Percentiles rank a stretch among this genome's conserved stretches.
These are phyloP conservation scores for Emmonsia crescens DNA, from an alignment of 2,329 filamentous ascomycete species.

Conservation along the genomic window DNA sequence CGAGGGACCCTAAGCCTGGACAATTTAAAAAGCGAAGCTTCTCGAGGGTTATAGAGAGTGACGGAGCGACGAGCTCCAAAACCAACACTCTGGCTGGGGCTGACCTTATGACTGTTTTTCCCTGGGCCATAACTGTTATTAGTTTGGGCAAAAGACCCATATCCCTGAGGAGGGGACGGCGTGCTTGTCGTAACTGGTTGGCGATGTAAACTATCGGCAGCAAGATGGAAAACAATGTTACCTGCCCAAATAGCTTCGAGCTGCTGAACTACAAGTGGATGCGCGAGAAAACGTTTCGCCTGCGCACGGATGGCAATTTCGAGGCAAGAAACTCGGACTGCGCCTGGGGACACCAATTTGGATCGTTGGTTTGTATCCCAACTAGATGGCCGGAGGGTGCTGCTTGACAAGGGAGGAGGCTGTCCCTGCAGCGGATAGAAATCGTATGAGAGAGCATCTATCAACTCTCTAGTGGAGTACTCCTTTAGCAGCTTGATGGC, in stretches of 20 bases:
- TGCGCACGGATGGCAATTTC: slow-evolving; percentile 89
- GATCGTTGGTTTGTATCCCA: slow-evolving; percentile 27
- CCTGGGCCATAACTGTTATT: neutral
- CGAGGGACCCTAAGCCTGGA: slow-evolving; percentile 82
- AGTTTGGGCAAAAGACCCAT: slow-evolving; percentile 17
- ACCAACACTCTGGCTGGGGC: slow-evolving; percentile 13
- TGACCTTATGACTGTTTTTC: neutral
- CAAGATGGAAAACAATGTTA: slow-evolving; percentile 86
- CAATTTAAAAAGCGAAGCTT: slow-evolving; percentile 84
- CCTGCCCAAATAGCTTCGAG: slow-evolving; percentile 97
- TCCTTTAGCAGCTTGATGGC: slow-evolving; percentile 85
- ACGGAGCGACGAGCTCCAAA: slow-evolving; percentile 53
- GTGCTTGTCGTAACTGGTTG: slow-evolving; percentile 30
- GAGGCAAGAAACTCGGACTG: slow-evolving; percentile 74
- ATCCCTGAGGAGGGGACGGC: slow-evolving; percentile 15
- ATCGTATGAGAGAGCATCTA: slow-evolving; percentile 89
- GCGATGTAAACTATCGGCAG: slow-evolving; percentile 74
- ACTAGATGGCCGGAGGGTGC: slow-evolving; percentile 24
- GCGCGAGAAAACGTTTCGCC: slow-evolving; percentile 83
- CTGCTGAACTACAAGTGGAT: slow-evolving; percentile 85
- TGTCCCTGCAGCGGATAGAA: slow-evolving; percentile 86
- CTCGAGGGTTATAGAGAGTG: slow-evolving; percentile 76
- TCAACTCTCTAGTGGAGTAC: slow-evolving; percentile 77
- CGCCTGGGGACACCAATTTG: slow-evolving; percentile 41
- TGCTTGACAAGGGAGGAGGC: slow-evolving; percentile 36